phyloP scores from a whole-genome alignment of 768 basidiomycete genomes.

The Favolaschia claudopus region DNA sequence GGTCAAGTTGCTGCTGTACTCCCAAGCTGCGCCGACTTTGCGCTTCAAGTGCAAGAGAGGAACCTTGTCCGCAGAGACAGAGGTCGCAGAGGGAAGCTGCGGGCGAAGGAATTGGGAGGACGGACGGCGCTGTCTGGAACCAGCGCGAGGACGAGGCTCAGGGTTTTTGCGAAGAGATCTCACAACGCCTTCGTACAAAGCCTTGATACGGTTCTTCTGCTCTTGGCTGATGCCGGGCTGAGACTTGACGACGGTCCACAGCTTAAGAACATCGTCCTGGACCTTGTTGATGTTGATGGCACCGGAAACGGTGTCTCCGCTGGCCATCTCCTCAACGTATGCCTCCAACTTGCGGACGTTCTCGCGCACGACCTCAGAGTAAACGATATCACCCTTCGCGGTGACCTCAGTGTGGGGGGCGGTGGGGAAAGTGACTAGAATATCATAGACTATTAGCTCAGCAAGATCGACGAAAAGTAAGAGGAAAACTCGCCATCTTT shows the following conservation, averaged over 20 bases:
- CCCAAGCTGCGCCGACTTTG: constrained; percentile 94
- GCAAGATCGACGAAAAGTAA: background rate
- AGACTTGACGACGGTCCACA: constrained; percentile 97
- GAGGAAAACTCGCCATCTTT: constrained; percentile 81
- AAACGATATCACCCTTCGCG: constrained; percentile 92
- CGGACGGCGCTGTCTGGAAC: constrained; percentile 80
- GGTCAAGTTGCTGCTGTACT: constrained; percentile 97
- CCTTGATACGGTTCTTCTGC: constrained; percentile 95
- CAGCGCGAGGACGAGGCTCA: constrained; percentile 62
- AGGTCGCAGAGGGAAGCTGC: constrained; percentile 76
- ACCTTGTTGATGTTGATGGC: constrained; percentile 96
- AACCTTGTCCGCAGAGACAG: constrained; percentile 82
- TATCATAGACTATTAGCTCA: constrained; percentile 14
- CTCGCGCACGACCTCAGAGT: constrained; percentile 93
- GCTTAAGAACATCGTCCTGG: constrained; percentile 93
- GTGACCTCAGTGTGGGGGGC: constrained; percentile 96
- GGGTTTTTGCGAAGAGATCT: constrained; percentile 86
- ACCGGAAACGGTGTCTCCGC: constrained; percentile 84
- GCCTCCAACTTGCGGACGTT: constrained; percentile 97
- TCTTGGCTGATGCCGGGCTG: constrained; percentile 97
- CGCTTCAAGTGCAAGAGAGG: constrained; percentile 97
- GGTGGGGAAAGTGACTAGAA: constrained; percentile 93
- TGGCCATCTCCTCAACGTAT: constrained; percentile 98
- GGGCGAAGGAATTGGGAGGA: constrained; percentile 98
- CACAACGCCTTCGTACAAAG: constrained; percentile 95